phyloP scores from a whole-genome alignment of 148 eudicot species.

The Vaccinium myrtillus region DNA sequence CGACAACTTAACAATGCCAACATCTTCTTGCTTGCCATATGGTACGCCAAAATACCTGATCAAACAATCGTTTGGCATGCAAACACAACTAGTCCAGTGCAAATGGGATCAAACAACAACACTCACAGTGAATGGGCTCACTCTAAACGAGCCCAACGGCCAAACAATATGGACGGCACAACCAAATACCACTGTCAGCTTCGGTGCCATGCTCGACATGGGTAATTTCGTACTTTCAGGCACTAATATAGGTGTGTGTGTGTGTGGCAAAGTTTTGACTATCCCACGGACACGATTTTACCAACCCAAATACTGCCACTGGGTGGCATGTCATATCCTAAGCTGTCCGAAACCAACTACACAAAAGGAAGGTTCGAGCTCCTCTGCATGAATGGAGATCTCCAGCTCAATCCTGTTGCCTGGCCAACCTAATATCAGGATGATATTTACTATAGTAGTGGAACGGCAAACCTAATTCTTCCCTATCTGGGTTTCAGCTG shows the following conservation, averaged over 20 bases:
- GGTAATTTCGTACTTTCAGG: not conserved
- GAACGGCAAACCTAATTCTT: not conserved
- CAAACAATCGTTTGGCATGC: constrained; percentile 1
- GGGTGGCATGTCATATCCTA: not conserved
- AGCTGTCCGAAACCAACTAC: not conserved
- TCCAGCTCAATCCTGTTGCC: not conserved
- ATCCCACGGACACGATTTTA: too few relatives aligned
- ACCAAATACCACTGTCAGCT: not conserved
- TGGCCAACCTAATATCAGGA: not conserved
- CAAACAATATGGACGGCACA: not conserved
- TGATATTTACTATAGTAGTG: not conserved
- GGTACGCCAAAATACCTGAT: constrained; percentile 6
- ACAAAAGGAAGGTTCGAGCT: not conserved
- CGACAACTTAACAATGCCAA: not conserved
- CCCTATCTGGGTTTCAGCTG: constrained; percentile 1
- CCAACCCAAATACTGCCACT: too few relatives aligned
- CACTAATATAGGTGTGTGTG: not conserved
- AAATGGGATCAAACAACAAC: not conserved
- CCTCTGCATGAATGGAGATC: not conserved
- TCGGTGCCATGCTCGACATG: not conserved
- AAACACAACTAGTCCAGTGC: not conserved
- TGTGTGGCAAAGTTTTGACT: too few relatives aligned
- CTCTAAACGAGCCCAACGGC: not conserved
- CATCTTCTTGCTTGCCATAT: constrained; percentile 5
- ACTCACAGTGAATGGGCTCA: not conserved